Conservation (phyloP, 345 rosid genomes). For the Pugionium cornutum region DNA sequence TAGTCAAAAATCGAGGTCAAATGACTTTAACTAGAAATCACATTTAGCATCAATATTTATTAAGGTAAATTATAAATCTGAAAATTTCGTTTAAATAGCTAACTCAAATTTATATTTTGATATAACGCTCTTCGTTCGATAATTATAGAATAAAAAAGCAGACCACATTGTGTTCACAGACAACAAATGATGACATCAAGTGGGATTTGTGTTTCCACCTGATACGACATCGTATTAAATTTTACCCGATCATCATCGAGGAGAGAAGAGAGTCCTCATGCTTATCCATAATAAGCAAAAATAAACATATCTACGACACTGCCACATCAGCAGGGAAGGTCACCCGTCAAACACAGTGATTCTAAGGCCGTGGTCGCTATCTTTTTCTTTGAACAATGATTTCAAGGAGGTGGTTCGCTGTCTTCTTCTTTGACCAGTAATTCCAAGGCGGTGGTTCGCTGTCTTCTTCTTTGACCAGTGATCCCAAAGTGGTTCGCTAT, state of each 20-base stretch:
- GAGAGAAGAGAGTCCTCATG: neutral
- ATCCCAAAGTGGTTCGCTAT: no score
- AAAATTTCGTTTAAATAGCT: no score
- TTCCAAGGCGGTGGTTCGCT: slow-evolving; percentile 26
- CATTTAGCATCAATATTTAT: no score
- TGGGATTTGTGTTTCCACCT: slow-evolving; percentile 19
- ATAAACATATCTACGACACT: slow-evolving; percentile 3
- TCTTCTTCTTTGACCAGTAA: slow-evolving; percentile 12
- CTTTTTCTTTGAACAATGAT: slow-evolving; percentile 15
- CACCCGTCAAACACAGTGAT: slow-evolving; percentile 10
- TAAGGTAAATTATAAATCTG: no score
- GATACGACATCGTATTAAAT: slow-evolving; percentile 34
- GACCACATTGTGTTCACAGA: neutral
- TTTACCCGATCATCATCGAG: no score
- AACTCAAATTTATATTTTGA: no score
- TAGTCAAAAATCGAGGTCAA: no score
- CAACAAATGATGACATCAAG: slow-evolving; percentile 22
- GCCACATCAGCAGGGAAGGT: slow-evolving; percentile 31
- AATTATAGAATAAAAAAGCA: no score
- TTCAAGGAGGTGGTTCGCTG: slow-evolving; percentile 22
- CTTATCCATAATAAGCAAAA: slow-evolving; percentile 21
- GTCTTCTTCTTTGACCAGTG: neutral
- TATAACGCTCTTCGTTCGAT: no score
- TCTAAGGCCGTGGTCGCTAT: slow-evolving; percentile 21
- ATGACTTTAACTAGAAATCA: no score